phyloP scores from a whole-genome alignment of 495 filamentous ascomycete species.

The Penicilliopsis zonata region DNA sequence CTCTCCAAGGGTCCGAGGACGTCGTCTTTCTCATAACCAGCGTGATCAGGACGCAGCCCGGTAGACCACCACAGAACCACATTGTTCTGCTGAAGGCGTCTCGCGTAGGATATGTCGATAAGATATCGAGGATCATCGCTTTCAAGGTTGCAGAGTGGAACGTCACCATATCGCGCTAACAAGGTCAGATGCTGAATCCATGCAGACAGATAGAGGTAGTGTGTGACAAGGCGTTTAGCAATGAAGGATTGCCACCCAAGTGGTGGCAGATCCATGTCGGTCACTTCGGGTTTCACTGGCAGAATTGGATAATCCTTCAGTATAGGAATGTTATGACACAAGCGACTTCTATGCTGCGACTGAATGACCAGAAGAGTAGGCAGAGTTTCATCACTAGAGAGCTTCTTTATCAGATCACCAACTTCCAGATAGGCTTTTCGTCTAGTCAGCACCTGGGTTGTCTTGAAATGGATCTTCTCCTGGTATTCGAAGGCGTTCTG shows the following conservation, averaged over 20 bases:
- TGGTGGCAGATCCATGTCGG: conserved; percentile 78
- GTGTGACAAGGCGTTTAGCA: conserved; percentile 71
- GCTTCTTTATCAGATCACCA: conserved; percentile 72
- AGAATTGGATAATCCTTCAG: conserved; percentile 78
- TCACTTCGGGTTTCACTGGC: conserved; percentile 64
- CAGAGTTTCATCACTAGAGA: conserved; percentile 68
- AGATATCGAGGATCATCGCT: conserved; percentile 85
- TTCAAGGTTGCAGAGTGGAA: conserved; percentile 92
- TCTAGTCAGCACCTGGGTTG: conserved; percentile 73
- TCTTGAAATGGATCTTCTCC: conserved; percentile 75
- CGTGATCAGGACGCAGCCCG: conserved; percentile 80
- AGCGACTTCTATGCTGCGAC: conserved; percentile 67
- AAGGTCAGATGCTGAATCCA: conserved; percentile 85
- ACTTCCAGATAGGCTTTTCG: conserved; percentile 82
- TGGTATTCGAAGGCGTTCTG: conserved; percentile 78
- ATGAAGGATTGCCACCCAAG: conserved; percentile 91
- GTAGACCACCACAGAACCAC: conserved; percentile 98
- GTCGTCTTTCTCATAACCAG: conserved; percentile 91
- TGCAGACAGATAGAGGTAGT: conserved; percentile 79
- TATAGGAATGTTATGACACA: conserved; percentile 76
- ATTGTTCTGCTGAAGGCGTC: conserved; percentile 80
- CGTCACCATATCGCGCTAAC: conserved; percentile 82
- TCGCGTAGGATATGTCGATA: conserved; percentile 91
- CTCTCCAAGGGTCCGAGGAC: conserved; percentile 70
- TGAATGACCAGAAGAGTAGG: conserved; percentile 80